Evolutionary conservation across 306 rosid genomes (phyloP), one percentile per base, ranked within the genome.

Genomic region (Acacia melanoxylon): DNA sequence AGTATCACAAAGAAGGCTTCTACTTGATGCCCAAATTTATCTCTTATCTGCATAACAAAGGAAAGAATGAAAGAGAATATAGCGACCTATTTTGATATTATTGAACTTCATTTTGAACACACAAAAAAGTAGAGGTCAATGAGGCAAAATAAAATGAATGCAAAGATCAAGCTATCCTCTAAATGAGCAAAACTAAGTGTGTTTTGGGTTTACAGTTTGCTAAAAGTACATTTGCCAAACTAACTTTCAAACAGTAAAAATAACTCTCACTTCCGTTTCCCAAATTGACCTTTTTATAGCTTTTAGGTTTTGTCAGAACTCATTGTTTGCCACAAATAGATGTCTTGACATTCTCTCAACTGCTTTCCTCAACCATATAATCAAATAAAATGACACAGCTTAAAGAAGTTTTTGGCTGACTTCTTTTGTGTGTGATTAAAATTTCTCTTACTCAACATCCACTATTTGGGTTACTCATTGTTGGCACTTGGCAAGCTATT

Each of bases 1-100:
- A 95, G 74, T 78, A 95, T 87, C 70, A 86, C 92, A 85, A 88
- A 91, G 88, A 93, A 95, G 73, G 97, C 90, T 89, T 95, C 99
- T 44, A 95, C 99, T 76, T 93, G 99, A 82, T 79, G 89, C 54
- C 99, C 98, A 87, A 89, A 95, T 86, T 84, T 90, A 78, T 83
- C 80, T 84, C 89, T 89, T 81, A 92, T 87, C 98, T 95, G 91
- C 85, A 80, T 17, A 85, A 54, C 25, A 63, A 80, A 65, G n/a
- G 81, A 71, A 62, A 73, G 61, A 31, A 49, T 24, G 25, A 52
- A 33, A 71, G 51, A 70, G 42, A 73, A 49, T 16, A 78, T n/a
- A 58, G 35, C 81, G 61, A 83, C 33, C 49, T 80, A 58, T 73
- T 72, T 74, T n/a, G 66, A 61, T 68, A 37, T 49, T 69, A 75